Percentiles rank a stretch among this genome's conserved stretches.
phyloP scores from a whole-genome alignment of 2,329 filamentous ascomycete genomes.

The Akanthomyces uredinophilus region DNA sequence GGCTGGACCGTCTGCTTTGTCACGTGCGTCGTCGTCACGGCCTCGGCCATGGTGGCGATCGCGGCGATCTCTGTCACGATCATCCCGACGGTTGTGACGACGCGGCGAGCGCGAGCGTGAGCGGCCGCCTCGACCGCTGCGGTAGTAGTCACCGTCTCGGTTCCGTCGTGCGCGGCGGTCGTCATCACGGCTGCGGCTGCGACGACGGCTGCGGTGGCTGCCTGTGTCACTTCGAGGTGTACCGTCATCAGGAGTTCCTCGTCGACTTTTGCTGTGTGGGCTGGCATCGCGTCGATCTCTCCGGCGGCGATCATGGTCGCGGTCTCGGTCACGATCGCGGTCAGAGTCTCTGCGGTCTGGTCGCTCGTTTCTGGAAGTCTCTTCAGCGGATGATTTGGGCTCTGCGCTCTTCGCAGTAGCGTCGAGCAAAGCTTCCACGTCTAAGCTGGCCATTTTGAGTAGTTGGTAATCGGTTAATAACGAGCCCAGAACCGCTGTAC shows the following conservation, averaged over 20 bases:
- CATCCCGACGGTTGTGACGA: constrained; percentile 51
- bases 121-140: constrained; percentile 47
- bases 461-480: constrained; percentile 14
- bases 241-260: constrained; percentile 52
- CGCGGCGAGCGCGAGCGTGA: constrained; percentile 65
- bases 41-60: constrained; percentile 50
- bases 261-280: constrained; percentile 38
- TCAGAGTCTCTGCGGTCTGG: constrained; percentile 49
- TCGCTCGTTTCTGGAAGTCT: constrained; percentile 42
- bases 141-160: constrained; percentile 69
- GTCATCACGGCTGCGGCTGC: constrained; percentile 73
- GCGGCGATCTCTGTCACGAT: constrained; percentile 47
- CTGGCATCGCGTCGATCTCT: constrained; percentile 54
- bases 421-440: constrained; percentile 89
- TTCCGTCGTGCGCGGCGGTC: constrained; percentile 69
- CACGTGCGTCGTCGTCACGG: constrained; percentile 43
- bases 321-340: constrained; percentile 48
- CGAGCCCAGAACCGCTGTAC: background rate
- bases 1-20: constrained; percentile 53
- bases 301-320: constrained; percentile 44
- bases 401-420: constrained; percentile 65
- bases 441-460: constrained; percentile 46
- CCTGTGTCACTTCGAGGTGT: constrained; percentile 71
- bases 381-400: constrained; percentile 42
- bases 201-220: constrained; percentile 75